Evolutionary conservation across 148 eudicot genomes (phyloP).

Genomic region (Talinum fruticosum): DNA sequence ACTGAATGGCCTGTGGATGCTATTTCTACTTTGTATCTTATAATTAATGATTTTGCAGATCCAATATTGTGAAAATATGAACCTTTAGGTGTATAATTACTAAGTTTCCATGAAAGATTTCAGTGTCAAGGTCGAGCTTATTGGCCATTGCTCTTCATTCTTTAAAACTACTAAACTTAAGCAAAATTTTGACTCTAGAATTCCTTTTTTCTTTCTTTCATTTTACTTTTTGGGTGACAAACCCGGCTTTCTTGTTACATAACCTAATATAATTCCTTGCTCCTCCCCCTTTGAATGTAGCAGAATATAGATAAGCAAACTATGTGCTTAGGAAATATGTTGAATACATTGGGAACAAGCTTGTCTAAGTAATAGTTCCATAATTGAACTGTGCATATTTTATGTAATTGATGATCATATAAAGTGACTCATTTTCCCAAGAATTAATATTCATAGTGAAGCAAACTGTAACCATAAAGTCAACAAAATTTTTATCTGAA

Average conservation of each 20-base stretch:
- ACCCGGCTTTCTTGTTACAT: not conserved
- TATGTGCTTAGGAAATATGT: no score
- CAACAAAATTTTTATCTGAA: no score
- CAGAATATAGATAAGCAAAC: no score
- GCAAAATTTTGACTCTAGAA: not conserved
- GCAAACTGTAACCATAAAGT: no score
- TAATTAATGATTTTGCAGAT: not conserved
- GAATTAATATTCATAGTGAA: no score
- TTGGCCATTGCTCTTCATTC: not conserved
- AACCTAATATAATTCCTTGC: no score
- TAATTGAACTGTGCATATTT: no score
- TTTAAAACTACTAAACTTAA: not conserved
- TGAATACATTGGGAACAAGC: no score
- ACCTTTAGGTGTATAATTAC: not conserved
- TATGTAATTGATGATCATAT: no score
- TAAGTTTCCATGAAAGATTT: not conserved
- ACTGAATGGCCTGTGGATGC: not conserved
- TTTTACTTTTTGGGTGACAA: not conserved
- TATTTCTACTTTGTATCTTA: not conserved
- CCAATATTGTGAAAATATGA: not conserved
- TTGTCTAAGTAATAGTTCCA: no score
- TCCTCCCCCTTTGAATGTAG: no score
- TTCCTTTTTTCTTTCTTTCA: not conserved
- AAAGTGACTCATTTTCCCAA: no score
- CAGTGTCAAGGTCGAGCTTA: not conserved